phyloP scores from a whole-genome alignment of 2,329 filamentous ascomycete species.

The Arthrobotrys megalospora region DNA sequence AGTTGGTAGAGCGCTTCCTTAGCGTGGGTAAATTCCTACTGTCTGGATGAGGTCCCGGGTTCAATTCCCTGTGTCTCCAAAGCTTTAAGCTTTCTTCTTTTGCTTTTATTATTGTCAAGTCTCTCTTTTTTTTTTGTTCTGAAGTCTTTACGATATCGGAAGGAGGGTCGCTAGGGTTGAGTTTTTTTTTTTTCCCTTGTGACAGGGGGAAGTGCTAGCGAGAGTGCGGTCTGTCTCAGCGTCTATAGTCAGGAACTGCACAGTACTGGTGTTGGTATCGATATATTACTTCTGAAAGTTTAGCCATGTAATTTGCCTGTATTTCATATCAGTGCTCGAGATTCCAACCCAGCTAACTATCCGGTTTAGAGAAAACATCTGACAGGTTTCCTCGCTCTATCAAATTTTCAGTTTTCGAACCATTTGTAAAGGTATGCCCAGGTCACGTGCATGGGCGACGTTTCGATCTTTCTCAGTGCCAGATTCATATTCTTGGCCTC shows the following conservation, averaged over 20 bases:
- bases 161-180: not conserved
- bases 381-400: too few species aligned
- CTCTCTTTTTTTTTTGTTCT: conserved; percentile 1
- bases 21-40: conserved; percentile 29
- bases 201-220: not conserved
- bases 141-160: not conserved
- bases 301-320: not conserved
- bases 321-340: too few species aligned
- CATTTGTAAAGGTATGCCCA: too few species aligned
- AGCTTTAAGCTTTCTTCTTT: conserved; percentile 20
- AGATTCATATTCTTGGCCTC: too few species aligned
- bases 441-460: too few species aligned
- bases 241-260: too few species aligned
- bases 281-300: not conserved
- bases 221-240: not conserved
- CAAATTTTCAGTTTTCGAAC: too few species aligned
- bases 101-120: not conserved
- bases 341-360: too few species aligned
- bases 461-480: too few species aligned
- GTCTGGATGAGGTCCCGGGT: conserved; percentile 45
- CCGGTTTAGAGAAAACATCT: too few species aligned
- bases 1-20: conserved; percentile 51
- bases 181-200: conserved; percentile 6
- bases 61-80: conserved; percentile 51
- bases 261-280: too few species aligned